Evolutionary conservation across 2,329 filamentous ascomycete species (phyloP).

Genomic region (Karstenula rhodostoma): DNA sequence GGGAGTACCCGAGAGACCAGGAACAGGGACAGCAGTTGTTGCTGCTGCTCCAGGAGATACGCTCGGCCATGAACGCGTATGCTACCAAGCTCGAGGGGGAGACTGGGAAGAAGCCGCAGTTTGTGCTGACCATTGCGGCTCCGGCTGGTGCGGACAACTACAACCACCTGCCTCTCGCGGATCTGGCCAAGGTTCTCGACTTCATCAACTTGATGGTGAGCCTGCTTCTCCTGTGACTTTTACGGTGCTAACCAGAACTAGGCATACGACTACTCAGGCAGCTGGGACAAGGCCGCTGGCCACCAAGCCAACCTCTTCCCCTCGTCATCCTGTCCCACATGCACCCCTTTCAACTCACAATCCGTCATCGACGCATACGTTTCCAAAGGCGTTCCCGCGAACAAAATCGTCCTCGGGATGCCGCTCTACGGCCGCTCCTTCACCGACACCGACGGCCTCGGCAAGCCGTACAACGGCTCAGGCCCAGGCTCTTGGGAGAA

Average conservation of each 20-base stretch:
- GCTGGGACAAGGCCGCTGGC: slow-evolving; percentile 75
- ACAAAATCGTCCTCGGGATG: slow-evolving; percentile 89
- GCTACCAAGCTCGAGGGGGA: slow-evolving; percentile 39
- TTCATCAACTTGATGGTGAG: slow-evolving; percentile 59
- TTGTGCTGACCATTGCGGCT: slow-evolving; percentile 55
- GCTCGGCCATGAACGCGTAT: slow-evolving; percentile 52
- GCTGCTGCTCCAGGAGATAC: slow-evolving; percentile 49
- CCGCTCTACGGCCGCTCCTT: slow-evolving; percentile 91
- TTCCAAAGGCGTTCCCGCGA: slow-evolving; percentile 63
- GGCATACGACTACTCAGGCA: slow-evolving; percentile 70
- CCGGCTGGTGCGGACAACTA: slow-evolving; percentile 56
- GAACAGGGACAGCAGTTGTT: slow-evolving; percentile 53
- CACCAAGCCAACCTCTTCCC: slow-evolving; percentile 84
- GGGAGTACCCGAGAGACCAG: slow-evolving; percentile 55
- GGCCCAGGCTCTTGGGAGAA: slow-evolving; percentile 85
- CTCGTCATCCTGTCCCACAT: slow-evolving; percentile 62
- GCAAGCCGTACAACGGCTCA: slow-evolving; percentile 72
- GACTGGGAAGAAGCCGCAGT: slow-evolving; percentile 45
- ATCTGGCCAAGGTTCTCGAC: slow-evolving; percentile 55
- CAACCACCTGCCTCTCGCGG: slow-evolving; percentile 50
- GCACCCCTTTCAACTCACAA: slow-evolving; percentile 81
- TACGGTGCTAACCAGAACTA: slow-evolving; percentile 12
- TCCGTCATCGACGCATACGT: slow-evolving; percentile 77
- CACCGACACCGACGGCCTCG: slow-evolving; percentile 77
- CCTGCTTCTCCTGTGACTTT: neutral